phyloP scores from a whole-genome alignment of 2,329 filamentous ascomycete species.

The Colletotrichum lentis region DNA sequence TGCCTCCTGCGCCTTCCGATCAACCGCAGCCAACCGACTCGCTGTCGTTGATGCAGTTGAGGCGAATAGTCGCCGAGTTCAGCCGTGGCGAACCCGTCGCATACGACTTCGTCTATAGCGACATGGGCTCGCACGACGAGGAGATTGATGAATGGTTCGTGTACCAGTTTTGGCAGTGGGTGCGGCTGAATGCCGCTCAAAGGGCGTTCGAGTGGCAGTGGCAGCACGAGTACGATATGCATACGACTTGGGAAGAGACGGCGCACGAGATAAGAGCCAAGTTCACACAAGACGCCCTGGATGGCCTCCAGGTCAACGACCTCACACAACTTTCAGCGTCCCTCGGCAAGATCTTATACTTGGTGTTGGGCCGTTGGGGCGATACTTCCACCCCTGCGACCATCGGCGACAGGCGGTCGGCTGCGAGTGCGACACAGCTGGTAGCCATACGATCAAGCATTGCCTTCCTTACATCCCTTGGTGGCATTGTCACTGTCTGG shows the following conservation, averaged over 20 bases:
- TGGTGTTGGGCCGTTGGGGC: constrained; percentile 75
- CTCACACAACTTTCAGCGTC: constrained; percentile 59
- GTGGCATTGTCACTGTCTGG: constrained; percentile 62
- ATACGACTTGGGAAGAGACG: constrained; percentile 72
- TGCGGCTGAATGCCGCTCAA: constrained; percentile 78
- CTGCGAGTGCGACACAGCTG: constrained; percentile 65
- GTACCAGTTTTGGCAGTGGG: constrained; percentile 86
- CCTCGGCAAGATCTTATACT: constrained; percentile 66
- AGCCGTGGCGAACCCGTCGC: constrained; percentile 72
- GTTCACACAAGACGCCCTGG: constrained; percentile 66
- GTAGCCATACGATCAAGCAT: constrained; percentile 66
- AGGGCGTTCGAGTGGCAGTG: constrained; percentile 81
- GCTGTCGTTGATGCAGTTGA: constrained; percentile 76
- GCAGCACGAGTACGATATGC: constrained; percentile 59
- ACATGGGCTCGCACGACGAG: constrained; percentile 77
- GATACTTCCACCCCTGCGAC: constrained; percentile 65
- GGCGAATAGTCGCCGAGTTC: constrained; percentile 76
- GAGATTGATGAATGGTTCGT: constrained; percentile 98
- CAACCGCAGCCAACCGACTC: constrained; percentile 67
- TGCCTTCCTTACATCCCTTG: constrained; percentile 59
- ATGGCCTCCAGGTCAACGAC: constrained; percentile 55
- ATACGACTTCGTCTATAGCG: constrained; percentile 87
- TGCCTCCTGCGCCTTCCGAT: constrained; percentile 41
- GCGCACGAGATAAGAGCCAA: constrained; percentile 61
- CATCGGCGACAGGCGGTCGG: constrained; percentile 55